Evolutionary conservation across 2,329 filamentous ascomycete species (phyloP).

Genomic region (Atkinsonella hypoxylon): DNA sequence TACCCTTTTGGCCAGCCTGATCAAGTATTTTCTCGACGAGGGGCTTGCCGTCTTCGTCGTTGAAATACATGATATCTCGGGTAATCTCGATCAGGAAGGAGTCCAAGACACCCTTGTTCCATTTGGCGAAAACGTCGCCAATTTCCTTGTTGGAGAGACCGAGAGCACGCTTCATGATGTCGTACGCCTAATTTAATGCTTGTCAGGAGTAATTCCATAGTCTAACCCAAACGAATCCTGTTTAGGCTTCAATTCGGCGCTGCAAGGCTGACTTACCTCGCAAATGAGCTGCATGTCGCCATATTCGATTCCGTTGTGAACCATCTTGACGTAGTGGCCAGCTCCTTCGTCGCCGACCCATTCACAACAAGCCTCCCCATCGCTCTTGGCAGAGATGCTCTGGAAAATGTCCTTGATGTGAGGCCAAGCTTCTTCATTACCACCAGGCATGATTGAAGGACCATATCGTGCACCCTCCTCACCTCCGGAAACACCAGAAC

Average conservation of each 20-base stretch:
- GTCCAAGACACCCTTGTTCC: conserved; percentile 98
- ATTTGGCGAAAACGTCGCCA: conserved; percentile 83
- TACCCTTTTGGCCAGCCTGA: conserved; percentile 97
- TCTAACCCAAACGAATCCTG: no score
- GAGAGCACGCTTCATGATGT: conserved; percentile 98
- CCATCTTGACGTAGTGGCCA: conserved; percentile 99
- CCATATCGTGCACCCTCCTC: conserved; percentile 98
- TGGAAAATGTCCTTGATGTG: conserved; percentile 99
- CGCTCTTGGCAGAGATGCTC: conserved; percentile 93
- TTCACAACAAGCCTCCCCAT: conserved; percentile 95
- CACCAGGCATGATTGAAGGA: conserved; percentile 96
- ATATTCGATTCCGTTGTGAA: conserved; percentile 99
- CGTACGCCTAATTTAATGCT: conserved; percentile 61
- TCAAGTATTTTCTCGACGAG: conserved; percentile 99
- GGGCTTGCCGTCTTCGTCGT: conserved; percentile 81
- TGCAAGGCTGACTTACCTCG: conserved; percentile 54
- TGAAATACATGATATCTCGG: conserved; percentile 96
- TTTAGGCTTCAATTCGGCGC: background rate
- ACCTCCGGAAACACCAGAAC: conserved; percentile 94
- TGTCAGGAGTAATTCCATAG: background rate
- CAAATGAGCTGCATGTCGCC: conserved; percentile 99
- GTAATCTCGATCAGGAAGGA: conserved; percentile 99
- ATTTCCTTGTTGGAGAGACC: conserved; percentile 88
- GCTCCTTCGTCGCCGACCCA: conserved; percentile 99
- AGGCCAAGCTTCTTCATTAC: conserved; percentile 95